Percentiles rank a stretch among this genome's conserved stretches.
Conservation (phyloP, 257 asterid genomes). For the Solanum habrochaites region DNA sequence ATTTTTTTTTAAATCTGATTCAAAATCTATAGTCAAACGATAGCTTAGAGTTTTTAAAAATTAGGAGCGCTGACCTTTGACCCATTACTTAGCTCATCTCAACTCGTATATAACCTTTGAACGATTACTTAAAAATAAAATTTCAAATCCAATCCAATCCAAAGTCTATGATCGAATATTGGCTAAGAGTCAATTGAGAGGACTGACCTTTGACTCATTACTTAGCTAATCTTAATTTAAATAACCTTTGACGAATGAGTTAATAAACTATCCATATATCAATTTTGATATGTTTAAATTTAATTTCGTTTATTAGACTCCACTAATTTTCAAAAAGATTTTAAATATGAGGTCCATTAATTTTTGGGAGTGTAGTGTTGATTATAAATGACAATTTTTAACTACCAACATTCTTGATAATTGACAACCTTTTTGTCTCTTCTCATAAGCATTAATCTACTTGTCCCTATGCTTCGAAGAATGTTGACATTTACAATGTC, state of each 20-base stretch:
- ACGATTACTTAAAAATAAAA: background rate
- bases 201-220: background rate
- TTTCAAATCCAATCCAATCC: background rate
- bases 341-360: background rate
- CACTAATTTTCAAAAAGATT: background rate
- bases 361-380: background rate
- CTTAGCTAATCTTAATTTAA: background rate
- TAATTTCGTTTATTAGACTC: background rate
- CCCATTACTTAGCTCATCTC: background rate
- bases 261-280: background rate
- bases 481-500: background rate
- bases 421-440: background rate
- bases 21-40: background rate
- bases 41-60: accelerated
- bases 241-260: background rate
- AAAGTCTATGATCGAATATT: background rate
- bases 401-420: background rate
- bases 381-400: background rate
- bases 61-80: background rate
- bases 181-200: background rate
- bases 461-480: background rate
- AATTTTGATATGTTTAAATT: background rate
- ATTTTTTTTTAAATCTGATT: background rate
- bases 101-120: background rate
- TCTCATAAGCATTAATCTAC: background rate